Conservation (phyloP, 208 protist genomes). For the Leishmania mexicana region DNA sequence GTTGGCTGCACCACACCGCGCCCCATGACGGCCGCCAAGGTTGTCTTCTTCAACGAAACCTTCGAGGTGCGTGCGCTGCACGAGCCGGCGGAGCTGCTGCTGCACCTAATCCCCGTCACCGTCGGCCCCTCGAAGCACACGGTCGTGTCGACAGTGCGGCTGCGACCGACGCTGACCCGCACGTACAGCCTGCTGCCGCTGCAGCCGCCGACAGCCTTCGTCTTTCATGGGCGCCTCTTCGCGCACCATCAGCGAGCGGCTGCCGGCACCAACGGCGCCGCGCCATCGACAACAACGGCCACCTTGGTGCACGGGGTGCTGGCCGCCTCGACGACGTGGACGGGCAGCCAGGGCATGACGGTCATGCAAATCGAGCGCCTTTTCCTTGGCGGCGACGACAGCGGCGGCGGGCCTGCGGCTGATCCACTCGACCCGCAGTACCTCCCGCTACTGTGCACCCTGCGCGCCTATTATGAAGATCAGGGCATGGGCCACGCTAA, state of each 20-base stretch:
- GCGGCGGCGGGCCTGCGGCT: constrained; percentile 15
- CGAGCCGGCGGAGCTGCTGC: constrained; percentile 74
- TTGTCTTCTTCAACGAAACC: constrained; percentile 80
- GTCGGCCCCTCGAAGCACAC: constrained; percentile 25
- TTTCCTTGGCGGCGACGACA: constrained; percentile 42
- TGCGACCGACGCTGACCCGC: constrained; percentile 56
- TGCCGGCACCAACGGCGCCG: not conserved
- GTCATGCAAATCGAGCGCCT: constrained; percentile 62
- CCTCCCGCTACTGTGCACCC: constrained; percentile 48
- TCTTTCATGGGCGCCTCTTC: constrained; percentile 41
- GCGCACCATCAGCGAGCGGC: not conserved
- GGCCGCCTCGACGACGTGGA: constrained; percentile 76
- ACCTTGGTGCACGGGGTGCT: constrained; percentile 47
- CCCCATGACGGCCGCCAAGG: constrained; percentile 50
- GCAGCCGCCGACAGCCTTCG: constrained; percentile 64
- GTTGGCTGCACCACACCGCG: constrained; percentile 69
- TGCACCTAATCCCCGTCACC: constrained; percentile 74
- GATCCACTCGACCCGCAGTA: constrained; percentile 79
- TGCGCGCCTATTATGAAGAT: constrained; percentile 66
- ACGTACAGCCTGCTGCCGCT: constrained; percentile 62
- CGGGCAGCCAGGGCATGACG: constrained; percentile 54
- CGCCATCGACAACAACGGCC: not conserved
- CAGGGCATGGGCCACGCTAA: constrained; percentile 10
- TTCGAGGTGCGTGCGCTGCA: constrained; percentile 74
- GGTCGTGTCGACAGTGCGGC: constrained; percentile 62